These are phyloP conservation scores for Pythium phragmitis DNA, from an alignment of 352 stramenopile species.

Conservation along the genomic window DNA sequence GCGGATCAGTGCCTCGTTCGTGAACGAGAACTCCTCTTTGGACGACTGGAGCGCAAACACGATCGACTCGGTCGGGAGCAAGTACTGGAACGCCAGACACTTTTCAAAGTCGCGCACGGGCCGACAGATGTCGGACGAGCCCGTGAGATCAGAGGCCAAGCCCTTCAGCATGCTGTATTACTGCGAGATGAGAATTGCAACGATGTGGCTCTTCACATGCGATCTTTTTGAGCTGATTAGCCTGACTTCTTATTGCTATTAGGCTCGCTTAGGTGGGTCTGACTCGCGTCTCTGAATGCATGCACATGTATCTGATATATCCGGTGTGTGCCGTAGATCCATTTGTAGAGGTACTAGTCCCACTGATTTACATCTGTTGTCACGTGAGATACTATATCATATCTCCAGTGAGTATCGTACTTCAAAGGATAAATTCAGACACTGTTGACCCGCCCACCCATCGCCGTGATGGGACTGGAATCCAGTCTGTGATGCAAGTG, in stretches of 20 bases:
- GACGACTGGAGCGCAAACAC: constrained; percentile 26
- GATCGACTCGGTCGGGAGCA: constrained; percentile 23
- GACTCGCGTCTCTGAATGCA: no score
- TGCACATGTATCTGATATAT: no score
- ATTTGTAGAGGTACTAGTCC: no score
- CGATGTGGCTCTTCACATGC: neutral
- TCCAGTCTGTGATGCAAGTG: neutral
- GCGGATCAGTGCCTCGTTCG: constrained; percentile 20
- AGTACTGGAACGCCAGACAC: constrained; percentile 13
- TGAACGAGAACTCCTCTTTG: constrained; percentile 29
- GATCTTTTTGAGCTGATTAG: constrained; percentile 3
- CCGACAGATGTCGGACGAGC: constrained; percentile 24
- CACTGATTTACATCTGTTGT: no score
- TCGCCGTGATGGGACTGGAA: neutral
- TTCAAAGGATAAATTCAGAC: neutral
- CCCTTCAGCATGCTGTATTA: constrained; percentile 24
- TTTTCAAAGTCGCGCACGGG: constrained; percentile 27
- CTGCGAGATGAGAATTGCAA: no score
- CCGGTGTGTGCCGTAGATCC: no score
- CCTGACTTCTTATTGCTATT: neutral
- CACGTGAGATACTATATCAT: no score
- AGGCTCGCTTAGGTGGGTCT: neutral
- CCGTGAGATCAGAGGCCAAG: constrained; percentile 23
- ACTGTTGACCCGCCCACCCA: neutral
- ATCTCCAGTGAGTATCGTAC: neutral